Evolutionary conservation across 2,329 filamentous ascomycete genomes (phyloP), one percentile per base, ranked within the genome.

Genomic region (Penicillium sp.): DNA sequence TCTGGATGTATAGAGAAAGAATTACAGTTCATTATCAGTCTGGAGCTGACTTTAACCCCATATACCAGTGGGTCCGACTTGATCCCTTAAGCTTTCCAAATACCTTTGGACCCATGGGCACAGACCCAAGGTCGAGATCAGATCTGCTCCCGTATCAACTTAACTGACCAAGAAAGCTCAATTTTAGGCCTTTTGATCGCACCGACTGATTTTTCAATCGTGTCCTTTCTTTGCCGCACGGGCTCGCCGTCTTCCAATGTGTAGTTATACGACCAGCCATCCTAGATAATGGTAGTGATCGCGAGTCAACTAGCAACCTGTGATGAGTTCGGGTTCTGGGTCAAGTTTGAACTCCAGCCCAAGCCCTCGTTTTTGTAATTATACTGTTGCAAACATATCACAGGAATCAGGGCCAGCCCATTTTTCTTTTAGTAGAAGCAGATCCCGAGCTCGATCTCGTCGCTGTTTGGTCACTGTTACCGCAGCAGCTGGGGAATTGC

Each of bases 231-330:
- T 70, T 87, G 62, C 56, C 78, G 68, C 35, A 85, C 82, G 2
- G 85, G 83, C 67, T 69, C 73, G 0, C 85, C 86, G 4, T 63
- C 12, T 81, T 77, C 6, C 50, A 87, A 71, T 69, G 88, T 85
- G 57, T 81, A 38, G 17, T 38, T 19, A 81, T 85, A 89, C 61
- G 82, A 87, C 67, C 75, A 79, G 1, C 84, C 85, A 69, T 87
- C 83, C 74, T 81, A 88, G 0, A 83, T 82, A 43, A 87, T 81
- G 0, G 85, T 85, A 0, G 81, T 82, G 12, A 31, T 5, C 29
- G 12, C 12, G 29, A 31, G 29, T 31, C 29, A 31, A 31, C 4
- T 4, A 13, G 29, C 29, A n/a, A 38, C 35, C 35, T 37, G 3
- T 37, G 8, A 37, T 17, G 5, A n/a, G 35, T n/a, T 37, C 35